Evolutionary conservation across 2,329 filamentous ascomycete genomes (phyloP).

Genomic region (Colletotrichum spaethianum): DNA sequence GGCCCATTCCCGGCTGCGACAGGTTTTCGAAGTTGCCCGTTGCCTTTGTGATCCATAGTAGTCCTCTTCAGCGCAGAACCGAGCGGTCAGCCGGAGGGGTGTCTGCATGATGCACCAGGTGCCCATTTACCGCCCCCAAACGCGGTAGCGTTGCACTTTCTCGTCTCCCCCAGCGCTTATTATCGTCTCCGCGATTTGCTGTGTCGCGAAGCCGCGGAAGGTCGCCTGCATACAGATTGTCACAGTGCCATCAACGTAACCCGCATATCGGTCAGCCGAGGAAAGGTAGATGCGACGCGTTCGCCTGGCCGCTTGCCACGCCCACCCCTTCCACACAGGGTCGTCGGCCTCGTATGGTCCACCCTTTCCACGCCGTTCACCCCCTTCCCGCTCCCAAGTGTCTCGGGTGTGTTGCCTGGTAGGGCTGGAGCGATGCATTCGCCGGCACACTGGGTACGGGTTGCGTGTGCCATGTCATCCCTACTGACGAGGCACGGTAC

Average conservation of each 20-base stretch:
- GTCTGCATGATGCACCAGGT: not conserved
- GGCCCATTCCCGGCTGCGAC: not conserved
- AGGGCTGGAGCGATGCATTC: constrained; percentile 27
- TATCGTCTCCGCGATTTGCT: not conserved
- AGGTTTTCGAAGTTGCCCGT: not conserved
- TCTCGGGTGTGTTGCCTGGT: constrained; percentile 24
- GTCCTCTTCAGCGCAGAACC: not conserved
- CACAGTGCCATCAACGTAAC: not conserved
- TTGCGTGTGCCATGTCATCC: not conserved
- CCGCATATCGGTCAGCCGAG: constrained; percentile 4
- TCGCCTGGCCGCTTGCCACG: not conserved
- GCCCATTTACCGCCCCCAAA: constrained; percentile 17
- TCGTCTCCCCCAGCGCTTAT: constrained; percentile 6
- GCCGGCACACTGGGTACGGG: not conserved
- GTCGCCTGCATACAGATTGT: constrained; percentile 2
- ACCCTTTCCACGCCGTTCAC: not conserved
- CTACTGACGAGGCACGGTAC: not conserved
- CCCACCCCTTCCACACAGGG: not conserved
- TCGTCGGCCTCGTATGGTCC: not conserved
- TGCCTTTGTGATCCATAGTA: not conserved
- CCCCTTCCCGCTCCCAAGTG: not conserved
- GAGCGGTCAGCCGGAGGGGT: not conserved
- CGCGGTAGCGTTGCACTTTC: constrained; percentile 11
- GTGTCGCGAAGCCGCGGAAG: not conserved
- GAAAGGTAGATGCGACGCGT: not conserved